Evolutionary conservation across 23 red algal genomes (phyloP), one percentile per base, ranked within the genome.

Genomic region (Gracilaria gracilis): DNA sequence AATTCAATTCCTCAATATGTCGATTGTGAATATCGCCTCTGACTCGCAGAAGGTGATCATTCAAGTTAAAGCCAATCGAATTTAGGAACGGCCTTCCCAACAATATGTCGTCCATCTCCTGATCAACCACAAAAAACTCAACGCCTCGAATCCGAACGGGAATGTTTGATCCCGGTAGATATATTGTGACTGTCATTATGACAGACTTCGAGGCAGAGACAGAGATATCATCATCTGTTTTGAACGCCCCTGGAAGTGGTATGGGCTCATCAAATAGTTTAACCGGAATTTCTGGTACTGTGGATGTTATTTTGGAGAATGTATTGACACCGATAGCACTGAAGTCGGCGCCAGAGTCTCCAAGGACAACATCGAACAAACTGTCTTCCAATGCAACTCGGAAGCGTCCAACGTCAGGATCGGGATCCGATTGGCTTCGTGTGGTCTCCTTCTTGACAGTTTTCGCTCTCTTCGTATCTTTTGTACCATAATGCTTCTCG

Each of bases 21-120:
- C 15, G 2, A 44, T 82, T 39, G n/a, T 73, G 17, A 2, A 71
- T 71, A n/a, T 9, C 23, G 12, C 7, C 8, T 25, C 44, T 24
- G 2, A 86, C 39, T 12, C 29, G 42, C 9, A 9, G 1, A 2
- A 86, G 57, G 23, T 86, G 36, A 4, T 9, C 11, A 9, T 72
- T 38, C 2, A 86, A 39, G 34, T 86, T 35, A 21, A 86, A 86
- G 2, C 82, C 82, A 28, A 86, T 38, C 47, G 39, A 24, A 2
- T 86, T 86, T 2, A 86, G 37, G 57, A 86, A 71, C 7, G 61
- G 82, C 42, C 65, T 11, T 33, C 82, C 82, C 7, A 86, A 35
- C 21, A 86, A 61, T 38, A 86, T 36, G 2, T 86, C 82, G 42
- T 67, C 82, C 82, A 86, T 86, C 2, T 6, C 39, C 16, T 37